Evolutionary conservation across 441 rosid species (phyloP), one percentile per base, ranked within the genome.

Genomic region (Omphalea diandra): DNA sequence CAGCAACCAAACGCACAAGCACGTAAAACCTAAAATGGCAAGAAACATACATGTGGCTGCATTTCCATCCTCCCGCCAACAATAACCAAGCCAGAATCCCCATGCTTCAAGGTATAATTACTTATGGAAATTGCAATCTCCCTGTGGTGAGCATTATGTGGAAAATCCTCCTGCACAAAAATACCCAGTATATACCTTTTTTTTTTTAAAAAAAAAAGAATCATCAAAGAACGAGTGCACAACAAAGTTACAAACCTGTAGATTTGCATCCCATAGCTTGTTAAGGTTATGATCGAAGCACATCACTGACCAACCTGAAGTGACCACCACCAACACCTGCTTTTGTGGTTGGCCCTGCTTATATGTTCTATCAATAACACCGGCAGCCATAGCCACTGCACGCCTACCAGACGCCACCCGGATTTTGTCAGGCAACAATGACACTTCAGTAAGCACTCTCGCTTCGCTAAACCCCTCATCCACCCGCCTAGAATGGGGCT

Each of bases 51-150:
- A 87, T 93, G 91, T 50, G 93, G 89, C 77, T 85, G 98, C 83
- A 83, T 69, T 84, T 96, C 97, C 97, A 93, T 96, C 83, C 99
- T 86, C 72, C 98, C 99, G 73, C 98, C 98, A 77, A 96, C 87
- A 70, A 96, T 79, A 65, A 96, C 79, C 82, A 96, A 74, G 64
- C 97, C 98, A 0, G 87, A 68, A 82, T 95, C 99, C 43, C 97
- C 98, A 54, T 88, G 94, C 87, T 80, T 90, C 83, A 96, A 77
- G 7, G 99, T 93, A 78, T 87, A 96, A 84, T 96, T 96, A 84
- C 90, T 91, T 54, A 96, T 85, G 1, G 97, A 90, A 69, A 96
- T 84, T 26, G 96, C 79, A 75, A 96, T 83, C 86, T 96, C 99
- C 74, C 94, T 79, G 67, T 93, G 98, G 81, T 93, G 96, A 27